A percentile compares a stretch with the other conserved stretches of the same genome.
These are phyloP conservation scores for Sporothrix dimorphospora DNA, from an alignment of 2,329 filamentous ascomycete genomes.

Conservation along the genomic window DNA sequence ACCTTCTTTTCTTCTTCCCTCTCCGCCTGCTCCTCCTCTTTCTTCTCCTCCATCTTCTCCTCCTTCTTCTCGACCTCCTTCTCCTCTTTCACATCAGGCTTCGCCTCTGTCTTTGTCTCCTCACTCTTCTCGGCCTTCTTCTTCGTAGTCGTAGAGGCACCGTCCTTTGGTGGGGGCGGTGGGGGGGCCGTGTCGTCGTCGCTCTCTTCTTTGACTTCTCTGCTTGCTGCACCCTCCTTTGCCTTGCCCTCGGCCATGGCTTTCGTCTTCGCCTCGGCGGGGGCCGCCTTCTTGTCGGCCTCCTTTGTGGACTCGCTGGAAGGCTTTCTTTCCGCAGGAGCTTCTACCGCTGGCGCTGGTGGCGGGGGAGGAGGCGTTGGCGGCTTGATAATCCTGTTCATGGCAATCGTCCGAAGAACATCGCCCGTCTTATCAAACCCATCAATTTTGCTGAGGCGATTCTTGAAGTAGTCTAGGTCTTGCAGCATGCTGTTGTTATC, in stretches of 20 bases:
- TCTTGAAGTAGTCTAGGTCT: slow-evolving; percentile 74
- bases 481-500: slow-evolving; percentile 65
- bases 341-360: slow-evolving; percentile 27
- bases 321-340: background rate
- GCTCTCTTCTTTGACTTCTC: slow-evolving; percentile 6
- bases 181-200: slow-evolving; percentile 4
- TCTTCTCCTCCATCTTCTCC: background rate
- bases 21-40: too few relatives aligned
- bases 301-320: slow-evolving; percentile 7
- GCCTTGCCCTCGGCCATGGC: background rate
- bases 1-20: background rate
- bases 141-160: background rate
- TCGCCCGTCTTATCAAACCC: slow-evolving; percentile 76
- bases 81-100: background rate
- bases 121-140: background rate
- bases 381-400: slow-evolving; percentile 56
- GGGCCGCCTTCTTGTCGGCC: background rate
- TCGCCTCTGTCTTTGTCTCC: background rate
- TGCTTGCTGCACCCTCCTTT: background rate
- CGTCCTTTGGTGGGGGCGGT: slow-evolving; percentile 19
- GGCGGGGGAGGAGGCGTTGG: slow-evolving; percentile 23
- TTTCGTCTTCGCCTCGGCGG: background rate
- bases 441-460: slow-evolving; percentile 74
- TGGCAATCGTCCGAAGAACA: slow-evolving; percentile 66
- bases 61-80: background rate